These are phyloP conservation scores for Penicillium sp. DNA, from an alignment of 2,329 filamentous ascomycete genomes.

Conservation along the genomic window DNA sequence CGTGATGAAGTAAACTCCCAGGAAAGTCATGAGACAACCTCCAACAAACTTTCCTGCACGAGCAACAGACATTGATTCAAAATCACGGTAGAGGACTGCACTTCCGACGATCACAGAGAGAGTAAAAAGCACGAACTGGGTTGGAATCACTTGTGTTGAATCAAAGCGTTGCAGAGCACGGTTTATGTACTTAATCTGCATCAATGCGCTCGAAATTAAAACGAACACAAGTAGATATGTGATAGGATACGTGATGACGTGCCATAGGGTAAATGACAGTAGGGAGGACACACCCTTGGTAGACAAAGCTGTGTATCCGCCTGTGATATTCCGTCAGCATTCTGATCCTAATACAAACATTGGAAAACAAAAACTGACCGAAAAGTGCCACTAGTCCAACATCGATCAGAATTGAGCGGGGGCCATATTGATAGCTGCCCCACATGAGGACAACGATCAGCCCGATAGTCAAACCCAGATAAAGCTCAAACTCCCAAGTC, in stretches of 20 bases:
- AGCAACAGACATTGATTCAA: conserved; percentile 73
- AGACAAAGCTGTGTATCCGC: conserved; percentile 92
- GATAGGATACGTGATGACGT: conserved; percentile 85
- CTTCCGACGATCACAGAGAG: conserved; percentile 93
- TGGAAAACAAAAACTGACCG: conserved; percentile 57
- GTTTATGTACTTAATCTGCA: conserved; percentile 98
- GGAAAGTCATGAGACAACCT: conserved; percentile 88
- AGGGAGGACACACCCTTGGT: conserved; percentile 97
- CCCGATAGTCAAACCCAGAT: conserved; percentile 72
- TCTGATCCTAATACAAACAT: conserved; percentile 1
- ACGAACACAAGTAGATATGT: conserved; percentile 83
- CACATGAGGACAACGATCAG: conserved; percentile 78
- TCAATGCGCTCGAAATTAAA: conserved; percentile 78
- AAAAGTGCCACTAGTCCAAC: conserved; percentile 90
- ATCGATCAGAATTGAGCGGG: conserved; percentile 84
- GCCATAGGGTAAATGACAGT: conserved; percentile 85
- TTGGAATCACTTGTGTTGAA: conserved; percentile 95
- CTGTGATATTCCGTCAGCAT: conserved; percentile 45
- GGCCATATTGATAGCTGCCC: conserved; percentile 80
- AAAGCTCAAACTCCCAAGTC: conserved; percentile 85
- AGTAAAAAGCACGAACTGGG: conserved; percentile 96
- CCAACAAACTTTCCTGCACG: conserved; percentile 83
- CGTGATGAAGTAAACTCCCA: conserved; percentile 96
- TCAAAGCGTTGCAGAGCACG: conserved; percentile 87
- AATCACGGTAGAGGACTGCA: conserved; percentile 90